Conservation (phyloP, 169 alveolate genomes). For the Plasmodium chabaudi region DNA sequence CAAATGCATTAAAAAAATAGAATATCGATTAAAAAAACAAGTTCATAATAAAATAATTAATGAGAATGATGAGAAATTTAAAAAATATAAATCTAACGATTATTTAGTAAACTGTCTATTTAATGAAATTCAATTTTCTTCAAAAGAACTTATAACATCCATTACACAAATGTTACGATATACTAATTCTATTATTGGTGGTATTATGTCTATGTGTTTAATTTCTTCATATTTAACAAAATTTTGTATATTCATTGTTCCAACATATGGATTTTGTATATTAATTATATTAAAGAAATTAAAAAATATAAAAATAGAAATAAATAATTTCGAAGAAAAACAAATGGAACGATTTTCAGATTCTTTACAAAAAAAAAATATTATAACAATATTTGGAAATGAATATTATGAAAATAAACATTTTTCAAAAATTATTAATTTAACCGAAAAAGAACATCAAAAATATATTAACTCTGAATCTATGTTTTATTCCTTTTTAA, state of each 20-base stretch:
- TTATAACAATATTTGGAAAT: slow-evolving; percentile 49
- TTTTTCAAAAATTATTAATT: slow-evolving; percentile 33
- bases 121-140: slow-evolving; percentile 45
- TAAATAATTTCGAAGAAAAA: slow-evolving; percentile 40
- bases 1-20: slow-evolving; percentile 39
- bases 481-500: slow-evolving; percentile 52
- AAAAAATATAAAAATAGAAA: slow-evolving; percentile 36
- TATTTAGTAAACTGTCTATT: slow-evolving; percentile 47
- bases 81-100: slow-evolving; percentile 31
- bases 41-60: slow-evolving; percentile 48
- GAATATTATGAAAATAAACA: slow-evolving; percentile 53
- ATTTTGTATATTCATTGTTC: slow-evolving; percentile 37
- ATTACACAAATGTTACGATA: slow-evolving; percentile 55
- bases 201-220: slow-evolving; percentile 34
- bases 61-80: slow-evolving; percentile 36
- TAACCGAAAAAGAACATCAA: slow-evolving; percentile 5
- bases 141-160: slow-evolving; percentile 54
- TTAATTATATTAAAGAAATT: slow-evolving; percentile 21
- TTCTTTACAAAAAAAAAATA: slow-evolving; percentile 61
- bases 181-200: slow-evolving; percentile 53
- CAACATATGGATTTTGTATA: slow-evolving; percentile 38
- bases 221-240: slow-evolving; percentile 56
- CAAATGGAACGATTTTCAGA: slow-evolving; percentile 74
- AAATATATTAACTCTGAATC: slow-evolving; percentile 51
- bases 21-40: slow-evolving; percentile 26